A percentile compares a stretch with the other conserved stretches of the same genome.
phyloP scores from a whole-genome alignment of 2,329 filamentous ascomycete species.

The Trichoderma atroviride region DNA sequence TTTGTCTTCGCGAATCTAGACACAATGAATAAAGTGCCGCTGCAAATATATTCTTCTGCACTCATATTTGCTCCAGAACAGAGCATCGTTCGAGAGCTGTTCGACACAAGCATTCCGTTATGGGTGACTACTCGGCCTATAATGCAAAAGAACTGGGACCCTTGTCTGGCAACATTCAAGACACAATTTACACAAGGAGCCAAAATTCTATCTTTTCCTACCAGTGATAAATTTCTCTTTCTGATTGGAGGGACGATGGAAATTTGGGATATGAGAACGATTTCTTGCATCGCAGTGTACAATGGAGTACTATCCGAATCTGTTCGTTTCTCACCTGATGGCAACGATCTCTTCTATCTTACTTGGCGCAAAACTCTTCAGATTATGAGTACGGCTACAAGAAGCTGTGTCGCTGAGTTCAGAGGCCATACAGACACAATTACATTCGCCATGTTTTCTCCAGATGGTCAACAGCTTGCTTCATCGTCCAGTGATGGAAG shows the following conservation, averaged over 20 bases:
- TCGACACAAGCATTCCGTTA: conserved; percentile 20
- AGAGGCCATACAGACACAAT: not conserved
- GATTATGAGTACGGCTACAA: not conserved
- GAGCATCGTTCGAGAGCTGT: conserved; percentile 29
- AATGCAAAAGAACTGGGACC: not conserved
- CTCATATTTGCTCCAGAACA: conserved; percentile 33
- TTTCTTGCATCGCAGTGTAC: not conserved
- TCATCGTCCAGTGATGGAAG: not conserved
- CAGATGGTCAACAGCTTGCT: not conserved
- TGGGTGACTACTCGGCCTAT: conserved; percentile 28
- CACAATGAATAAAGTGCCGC: conserved; percentile 30
- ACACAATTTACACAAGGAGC: accelerated
- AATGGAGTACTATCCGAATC: not conserved
- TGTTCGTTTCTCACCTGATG: not conserved
- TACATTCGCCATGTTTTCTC: not conserved
- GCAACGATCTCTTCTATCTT: not conserved
- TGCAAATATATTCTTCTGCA: conserved; percentile 36
- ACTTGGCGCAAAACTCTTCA: not conserved
- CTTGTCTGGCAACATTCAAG: not conserved
- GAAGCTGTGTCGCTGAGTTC: not conserved
- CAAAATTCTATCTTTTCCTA: accelerated
- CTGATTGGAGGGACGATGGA: not conserved
- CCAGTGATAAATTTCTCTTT: not conserved
- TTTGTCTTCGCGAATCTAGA: conserved; percentile 25
- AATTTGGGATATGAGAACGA: not conserved